These are phyloP conservation scores for Marvania coccoides DNA, from an alignment of 139 green algal species.

Conservation along the genomic window DNA sequence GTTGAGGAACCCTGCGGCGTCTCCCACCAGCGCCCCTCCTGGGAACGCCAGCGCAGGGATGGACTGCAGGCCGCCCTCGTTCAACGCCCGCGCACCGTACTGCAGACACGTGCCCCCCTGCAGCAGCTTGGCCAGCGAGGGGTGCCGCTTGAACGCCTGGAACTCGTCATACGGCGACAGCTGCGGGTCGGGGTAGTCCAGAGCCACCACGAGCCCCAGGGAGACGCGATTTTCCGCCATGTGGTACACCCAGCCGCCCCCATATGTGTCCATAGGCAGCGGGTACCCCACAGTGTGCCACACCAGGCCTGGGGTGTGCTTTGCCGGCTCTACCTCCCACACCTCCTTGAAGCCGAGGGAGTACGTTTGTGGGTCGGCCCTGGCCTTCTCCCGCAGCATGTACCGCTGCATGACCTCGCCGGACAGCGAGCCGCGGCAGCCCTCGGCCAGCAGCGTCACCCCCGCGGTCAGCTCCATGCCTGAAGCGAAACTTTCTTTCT, in stretches of 20 bases:
- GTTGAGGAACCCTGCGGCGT: slow-evolving; percentile 87
- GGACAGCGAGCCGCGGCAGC: slow-evolving; percentile 80
- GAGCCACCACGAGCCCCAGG: slow-evolving; percentile 71
- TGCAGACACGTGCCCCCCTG: slow-evolving; percentile 80
- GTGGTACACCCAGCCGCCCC: slow-evolving; percentile 90
- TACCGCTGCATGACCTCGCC: slow-evolving; percentile 66
- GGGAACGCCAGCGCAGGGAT: slow-evolving; percentile 81
- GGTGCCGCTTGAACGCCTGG: slow-evolving; percentile 83
- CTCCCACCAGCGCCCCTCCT: slow-evolving; percentile 88
- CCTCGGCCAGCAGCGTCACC: slow-evolving; percentile 86
- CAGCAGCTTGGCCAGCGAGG: slow-evolving; percentile 57
- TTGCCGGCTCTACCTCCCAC: slow-evolving; percentile 47
- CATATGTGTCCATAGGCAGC: slow-evolving; percentile 63
- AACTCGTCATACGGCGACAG: slow-evolving; percentile 77
- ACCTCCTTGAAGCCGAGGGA: slow-evolving; percentile 93
- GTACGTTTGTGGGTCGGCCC: slow-evolving; percentile 74
- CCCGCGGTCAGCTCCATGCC: slow-evolving; percentile 72
- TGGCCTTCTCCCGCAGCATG: slow-evolving; percentile 48
- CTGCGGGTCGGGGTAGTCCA: slow-evolving; percentile 89
- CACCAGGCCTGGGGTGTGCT: slow-evolving; percentile 67
- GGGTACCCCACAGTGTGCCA: slow-evolving; percentile 83
- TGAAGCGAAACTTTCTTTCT: slow-evolving; percentile 47
- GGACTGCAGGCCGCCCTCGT: slow-evolving; percentile 86
- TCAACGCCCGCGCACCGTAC: slow-evolving; percentile 84
- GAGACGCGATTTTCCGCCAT: slow-evolving; percentile 72